phyloP scores from a whole-genome alignment of 2,329 filamentous ascomycete species.

The Alternaria conjuncta region DNA sequence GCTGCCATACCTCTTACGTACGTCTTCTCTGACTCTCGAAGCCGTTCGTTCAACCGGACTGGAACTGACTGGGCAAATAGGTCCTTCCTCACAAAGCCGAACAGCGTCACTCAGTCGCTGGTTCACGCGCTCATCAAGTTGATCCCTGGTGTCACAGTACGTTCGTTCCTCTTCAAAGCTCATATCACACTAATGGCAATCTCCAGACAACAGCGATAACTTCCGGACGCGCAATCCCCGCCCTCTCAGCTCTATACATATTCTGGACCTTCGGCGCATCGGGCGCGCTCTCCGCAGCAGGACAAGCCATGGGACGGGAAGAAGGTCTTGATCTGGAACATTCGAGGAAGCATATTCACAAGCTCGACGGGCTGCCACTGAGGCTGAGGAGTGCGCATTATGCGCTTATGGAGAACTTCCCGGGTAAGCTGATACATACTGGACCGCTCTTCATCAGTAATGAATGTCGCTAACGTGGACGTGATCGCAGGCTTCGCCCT shows the following conservation, averaged over 20 bases:
- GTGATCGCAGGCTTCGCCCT: constrained; percentile 22
- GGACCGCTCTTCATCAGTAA: too few relatives aligned
- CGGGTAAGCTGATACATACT: too few relatives aligned
- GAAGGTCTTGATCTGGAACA: constrained; percentile 23
- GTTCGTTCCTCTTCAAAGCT: not conserved
- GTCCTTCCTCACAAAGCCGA: constrained; percentile 26
- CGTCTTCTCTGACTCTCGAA: not conserved
- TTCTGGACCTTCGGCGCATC: constrained; percentile 34
- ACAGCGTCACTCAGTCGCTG: constrained; percentile 27
- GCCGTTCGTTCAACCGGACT: too few relatives aligned
- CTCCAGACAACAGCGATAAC: constrained; percentile 19
- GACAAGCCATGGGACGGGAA: constrained; percentile 29
- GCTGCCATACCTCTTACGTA: constrained; percentile 27
- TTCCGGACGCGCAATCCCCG: constrained; percentile 29
- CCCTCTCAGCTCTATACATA: constrained; percentile 26
- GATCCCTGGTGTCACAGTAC: constrained; percentile 25
- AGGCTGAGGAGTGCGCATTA: constrained; percentile 29
- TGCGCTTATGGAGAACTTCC: constrained; percentile 33
- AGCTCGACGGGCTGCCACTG: constrained; percentile 22
- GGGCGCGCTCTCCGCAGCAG: constrained; percentile 26
- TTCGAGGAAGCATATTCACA: constrained; percentile 21
- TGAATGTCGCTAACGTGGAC: not conserved
- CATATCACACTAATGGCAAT: not conserved
- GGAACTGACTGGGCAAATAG: not conserved
- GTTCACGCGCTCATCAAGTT: constrained; percentile 30